Evolutionary conservation across 2,329 filamentous ascomycete species (phyloP).

Genomic region (Trichoderma atrobrunneum): DNA sequence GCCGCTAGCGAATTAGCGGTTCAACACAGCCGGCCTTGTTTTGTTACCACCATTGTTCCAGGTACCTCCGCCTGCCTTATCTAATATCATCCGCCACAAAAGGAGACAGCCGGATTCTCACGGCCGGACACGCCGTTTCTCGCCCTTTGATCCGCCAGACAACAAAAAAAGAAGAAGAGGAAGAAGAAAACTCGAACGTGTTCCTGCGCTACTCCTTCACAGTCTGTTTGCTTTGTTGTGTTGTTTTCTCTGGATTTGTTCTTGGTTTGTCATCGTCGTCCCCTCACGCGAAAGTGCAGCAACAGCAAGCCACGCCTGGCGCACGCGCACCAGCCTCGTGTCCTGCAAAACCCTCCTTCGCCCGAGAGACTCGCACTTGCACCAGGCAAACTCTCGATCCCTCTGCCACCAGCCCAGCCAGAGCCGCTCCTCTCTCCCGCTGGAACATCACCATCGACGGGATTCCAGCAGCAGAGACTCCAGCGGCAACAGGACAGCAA

Average conservation of each 20-base stretch:
- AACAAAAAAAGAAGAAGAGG: background rate
- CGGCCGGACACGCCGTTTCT: slow-evolving; percentile 20
- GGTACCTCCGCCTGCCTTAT: slow-evolving; percentile 7
- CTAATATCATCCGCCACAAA: slow-evolving; percentile 19
- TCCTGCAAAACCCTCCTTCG: slow-evolving; percentile 14
- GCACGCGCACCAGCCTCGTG: slow-evolving; percentile 18
- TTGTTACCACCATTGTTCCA: background rate
- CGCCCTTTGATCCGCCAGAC: slow-evolving; percentile 16
- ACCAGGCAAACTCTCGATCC: background rate
- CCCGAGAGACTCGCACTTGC: background rate
- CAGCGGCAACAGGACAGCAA: background rate
- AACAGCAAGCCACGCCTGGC: slow-evolving; percentile 15
- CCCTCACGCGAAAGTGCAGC: background rate
- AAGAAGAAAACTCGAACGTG: background rate
- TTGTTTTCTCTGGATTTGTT: background rate
- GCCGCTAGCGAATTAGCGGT: background rate
- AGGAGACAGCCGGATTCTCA: slow-evolving; percentile 20
- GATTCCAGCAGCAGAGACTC: background rate
- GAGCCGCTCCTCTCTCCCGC: background rate
- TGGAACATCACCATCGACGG: background rate
- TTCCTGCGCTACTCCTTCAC: background rate
- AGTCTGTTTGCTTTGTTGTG: background rate
- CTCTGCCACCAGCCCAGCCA: background rate
- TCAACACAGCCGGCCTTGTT: background rate
- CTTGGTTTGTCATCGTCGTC: background rate